Evolutionary conservation across 1,284 basidiomycete species (phyloP), one percentile per base, ranked within the genome.

Genomic region (Tilletia walkeri): DNA sequence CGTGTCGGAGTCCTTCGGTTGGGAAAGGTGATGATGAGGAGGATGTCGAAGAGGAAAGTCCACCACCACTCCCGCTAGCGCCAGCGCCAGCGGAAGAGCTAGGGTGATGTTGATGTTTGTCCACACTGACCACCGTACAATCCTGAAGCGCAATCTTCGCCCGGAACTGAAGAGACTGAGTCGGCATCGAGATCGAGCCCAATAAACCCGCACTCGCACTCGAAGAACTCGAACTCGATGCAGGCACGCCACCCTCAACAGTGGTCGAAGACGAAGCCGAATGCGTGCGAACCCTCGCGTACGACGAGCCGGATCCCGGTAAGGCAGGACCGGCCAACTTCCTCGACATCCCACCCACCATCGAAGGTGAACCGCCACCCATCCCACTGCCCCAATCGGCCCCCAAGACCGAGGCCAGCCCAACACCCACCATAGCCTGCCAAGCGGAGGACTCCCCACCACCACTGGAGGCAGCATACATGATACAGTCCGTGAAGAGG

Each of bases 401-500:
- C 1, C 54, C 54, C n/a, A 20, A 30, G 24, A 59, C 67, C 2
- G 59, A 63, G 3, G 59, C 30, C 34, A 63, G n/a, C 30, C 59
- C 36, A 34, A 14, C 18, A 9, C 59, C 59, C 12, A 63, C 59
- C 59, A 63, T 63, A 69, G 73, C 72, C 59, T 65, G 73, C 78
- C 78, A 79, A 12, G 77, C 77, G 12, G 59, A 63, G 6, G 74
- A 73, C 69, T 78, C 78, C 36, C 78, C 75, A 24, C 76, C 69
- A 24, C 79, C 79, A 10, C 72, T 72, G 48, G 75, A 72, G 18
- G 78, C 76, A 61, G 81, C 79, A 24, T 82, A 80, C 12, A 83
- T 70, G 56, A 83, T 66, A 59, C 80, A 82, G 69, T 83, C 82
- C 65, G 78, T 78, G 67, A 83, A 83, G 30, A 83, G 77, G 72